Evolutionary conservation across 78 protist species (phyloP).

Genomic region (Planoprotostelium fungivorum): DNA sequence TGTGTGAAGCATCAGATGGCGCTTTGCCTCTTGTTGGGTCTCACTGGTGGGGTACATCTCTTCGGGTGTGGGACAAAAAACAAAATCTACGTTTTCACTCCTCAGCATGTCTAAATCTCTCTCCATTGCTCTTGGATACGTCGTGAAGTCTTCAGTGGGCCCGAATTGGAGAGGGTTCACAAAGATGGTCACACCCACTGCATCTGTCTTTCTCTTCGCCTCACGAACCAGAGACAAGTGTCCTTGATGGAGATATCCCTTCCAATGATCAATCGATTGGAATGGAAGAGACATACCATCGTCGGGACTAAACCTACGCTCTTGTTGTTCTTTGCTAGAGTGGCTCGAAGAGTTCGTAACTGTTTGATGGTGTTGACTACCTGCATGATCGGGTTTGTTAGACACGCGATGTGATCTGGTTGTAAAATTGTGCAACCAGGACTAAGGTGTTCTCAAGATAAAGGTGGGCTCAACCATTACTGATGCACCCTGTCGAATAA

Average conservation of each 20-base stretch:
- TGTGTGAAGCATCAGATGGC: background rate
- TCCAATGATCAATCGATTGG: background rate
- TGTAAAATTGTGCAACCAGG: background rate
- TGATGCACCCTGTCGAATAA: too few species aligned
- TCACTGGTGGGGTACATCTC: conserved; percentile 57
- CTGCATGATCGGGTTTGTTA: background rate
- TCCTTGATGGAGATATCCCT: background rate
- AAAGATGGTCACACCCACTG: conserved; percentile 3
- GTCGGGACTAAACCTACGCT: background rate
- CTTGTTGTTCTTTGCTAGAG: background rate
- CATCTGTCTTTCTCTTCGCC: background rate
- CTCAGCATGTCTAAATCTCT: conserved; percentile 28
- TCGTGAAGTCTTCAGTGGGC: conserved; percentile 57
- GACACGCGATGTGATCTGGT: background rate
- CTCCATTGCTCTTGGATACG: conserved; percentile 52
- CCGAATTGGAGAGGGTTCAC: conserved; percentile 82
- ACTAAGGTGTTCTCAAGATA: too few species aligned
- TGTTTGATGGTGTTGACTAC: background rate
- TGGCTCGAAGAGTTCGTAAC: background rate
- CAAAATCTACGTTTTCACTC: conserved; percentile 32
- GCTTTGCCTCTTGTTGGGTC: background rate
- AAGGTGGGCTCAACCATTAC: too few species aligned
- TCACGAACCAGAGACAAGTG: background rate
- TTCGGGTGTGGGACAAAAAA: conserved; percentile 49
- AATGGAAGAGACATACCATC: background rate